Evolutionary conservation across 305 asterid genomes (phyloP).

Genomic region (Fraxinus greggii): DNA sequence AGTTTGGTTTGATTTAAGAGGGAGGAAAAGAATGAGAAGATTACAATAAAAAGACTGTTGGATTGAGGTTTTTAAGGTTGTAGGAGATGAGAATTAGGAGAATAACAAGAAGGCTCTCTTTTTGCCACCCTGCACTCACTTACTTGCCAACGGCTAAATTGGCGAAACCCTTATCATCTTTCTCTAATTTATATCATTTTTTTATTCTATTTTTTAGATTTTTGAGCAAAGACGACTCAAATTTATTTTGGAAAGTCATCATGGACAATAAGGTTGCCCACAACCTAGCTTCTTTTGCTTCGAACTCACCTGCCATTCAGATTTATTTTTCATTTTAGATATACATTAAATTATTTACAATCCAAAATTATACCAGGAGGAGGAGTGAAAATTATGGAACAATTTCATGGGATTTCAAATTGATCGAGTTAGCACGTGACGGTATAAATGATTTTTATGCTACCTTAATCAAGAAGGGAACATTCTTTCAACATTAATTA

Average conservation of each 20-base stretch:
- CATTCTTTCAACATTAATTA: neutral
- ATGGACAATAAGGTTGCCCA: neutral
- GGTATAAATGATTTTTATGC: neutral
- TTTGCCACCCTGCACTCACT: conserved; percentile 63
- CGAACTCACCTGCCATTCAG: neutral
- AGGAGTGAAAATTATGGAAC: neutral
- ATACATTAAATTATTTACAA: neutral
- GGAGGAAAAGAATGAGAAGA: conserved; percentile 36
- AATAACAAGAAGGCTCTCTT: conserved; percentile 74
- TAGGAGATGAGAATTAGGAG: conserved; percentile 78
- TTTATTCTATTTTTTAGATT: neutral
- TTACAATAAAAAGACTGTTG: conserved; percentile 40
- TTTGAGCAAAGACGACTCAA: neutral
- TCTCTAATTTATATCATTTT: neutral
- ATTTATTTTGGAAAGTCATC: neutral
- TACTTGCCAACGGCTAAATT: conserved; percentile 37
- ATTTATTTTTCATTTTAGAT: conserved; percentile 15
- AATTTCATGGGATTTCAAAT: neutral
- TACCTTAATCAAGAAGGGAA: neutral
- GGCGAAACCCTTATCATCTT: conserved; percentile 34
- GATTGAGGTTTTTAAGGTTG: conserved; percentile 46
- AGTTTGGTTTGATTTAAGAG: conserved; percentile 67
- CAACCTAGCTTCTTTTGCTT: neutral
- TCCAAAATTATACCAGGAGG: neutral
- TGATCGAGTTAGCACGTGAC: neutral